Evolutionary conservation across 306 rosid genomes (phyloP).

Genomic region (Dryas octopetala): DNA sequence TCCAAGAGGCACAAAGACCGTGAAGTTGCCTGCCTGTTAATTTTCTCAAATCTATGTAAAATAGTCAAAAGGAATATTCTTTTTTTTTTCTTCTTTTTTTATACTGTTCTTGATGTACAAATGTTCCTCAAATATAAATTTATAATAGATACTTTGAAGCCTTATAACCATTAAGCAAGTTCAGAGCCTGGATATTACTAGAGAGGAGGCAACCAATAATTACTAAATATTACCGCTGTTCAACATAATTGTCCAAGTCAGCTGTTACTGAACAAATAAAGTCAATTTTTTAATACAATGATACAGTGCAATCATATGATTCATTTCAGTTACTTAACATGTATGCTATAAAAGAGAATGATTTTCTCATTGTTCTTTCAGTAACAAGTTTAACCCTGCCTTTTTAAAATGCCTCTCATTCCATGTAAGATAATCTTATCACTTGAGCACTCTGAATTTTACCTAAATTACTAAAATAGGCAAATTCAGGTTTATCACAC

Average conservation of each 20-base stretch:
- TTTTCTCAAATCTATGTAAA: slow-evolving; percentile 5
- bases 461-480: neutral
- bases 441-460: neutral
- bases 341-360: neutral
- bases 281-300: neutral
- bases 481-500: neutral
- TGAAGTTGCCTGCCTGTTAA: slow-evolving; percentile 82
- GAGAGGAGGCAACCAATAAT: slow-evolving; percentile 1
- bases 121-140: neutral
- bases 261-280: neutral
- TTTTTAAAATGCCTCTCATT: neutral
- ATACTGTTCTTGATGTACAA: neutral
- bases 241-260: neutral
- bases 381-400: neutral
- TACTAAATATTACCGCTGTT: neutral
- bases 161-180: neutral
- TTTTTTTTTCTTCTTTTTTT: too few relatives aligned
- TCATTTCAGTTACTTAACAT: neutral
- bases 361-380: neutral
- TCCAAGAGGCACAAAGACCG: slow-evolving; percentile 78
- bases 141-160: neutral
- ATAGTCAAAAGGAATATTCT: neutral
- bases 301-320: neutral
- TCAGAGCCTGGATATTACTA: neutral
- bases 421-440: slow-evolving; percentile 7